phyloP scores from a whole-genome alignment of 2,329 filamentous ascomycete species.

The Scedosporium dehoogii region DNA sequence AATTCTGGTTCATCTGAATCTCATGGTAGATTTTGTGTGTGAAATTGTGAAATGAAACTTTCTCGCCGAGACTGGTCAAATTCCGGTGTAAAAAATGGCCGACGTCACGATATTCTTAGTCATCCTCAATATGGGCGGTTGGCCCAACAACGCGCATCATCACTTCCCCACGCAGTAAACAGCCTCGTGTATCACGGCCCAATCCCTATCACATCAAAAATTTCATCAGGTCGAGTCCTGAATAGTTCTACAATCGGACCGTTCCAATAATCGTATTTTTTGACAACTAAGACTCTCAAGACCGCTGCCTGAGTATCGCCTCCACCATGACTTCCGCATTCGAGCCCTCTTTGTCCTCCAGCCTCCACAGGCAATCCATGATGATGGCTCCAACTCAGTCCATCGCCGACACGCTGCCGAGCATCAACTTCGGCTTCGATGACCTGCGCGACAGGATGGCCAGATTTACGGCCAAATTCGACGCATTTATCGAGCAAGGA shows the following conservation, averaged over 20 bases:
- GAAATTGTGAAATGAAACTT: not conserved
- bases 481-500: conserved; percentile 86
- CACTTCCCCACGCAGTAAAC: too few relatives aligned
- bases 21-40: not conserved
- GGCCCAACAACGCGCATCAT: not conserved
- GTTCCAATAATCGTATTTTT: not conserved
- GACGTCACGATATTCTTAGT: not conserved
- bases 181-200: too few relatives aligned
- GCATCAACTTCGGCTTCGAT: conserved; percentile 92
- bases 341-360: conserved; percentile 59
- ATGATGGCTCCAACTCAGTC: conserved; percentile 51
- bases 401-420: conserved; percentile 71
- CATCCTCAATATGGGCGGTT: not conserved
- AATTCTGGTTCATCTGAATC: not conserved
- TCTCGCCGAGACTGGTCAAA: not conserved
- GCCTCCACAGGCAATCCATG: conserved; percentile 46
- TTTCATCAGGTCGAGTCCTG: too few relatives aligned
- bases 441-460: conserved; percentile 92
- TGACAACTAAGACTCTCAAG: not conserved
- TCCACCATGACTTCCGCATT: conserved; percentile 49
- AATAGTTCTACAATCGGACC: not conserved
- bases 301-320: not conserved
- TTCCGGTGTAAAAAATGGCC: not conserved
- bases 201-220: too few relatives aligned
- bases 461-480: conserved; percentile 82